phyloP scores from a whole-genome alignment of 441 rosid species.

The Eruca vesicaria region DNA sequence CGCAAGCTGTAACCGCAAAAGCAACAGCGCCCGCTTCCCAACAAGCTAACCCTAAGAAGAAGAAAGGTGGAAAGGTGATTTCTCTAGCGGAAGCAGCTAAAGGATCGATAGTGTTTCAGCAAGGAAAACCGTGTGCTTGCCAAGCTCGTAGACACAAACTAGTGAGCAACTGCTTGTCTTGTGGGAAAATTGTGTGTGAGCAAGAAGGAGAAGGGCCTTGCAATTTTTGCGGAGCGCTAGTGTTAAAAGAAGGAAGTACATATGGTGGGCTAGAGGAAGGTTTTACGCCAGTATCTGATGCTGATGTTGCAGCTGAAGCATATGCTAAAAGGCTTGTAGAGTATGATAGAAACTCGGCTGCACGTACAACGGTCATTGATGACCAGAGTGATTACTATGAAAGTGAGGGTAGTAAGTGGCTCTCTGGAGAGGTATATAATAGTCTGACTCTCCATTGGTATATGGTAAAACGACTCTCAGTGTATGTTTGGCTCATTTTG shows the following conservation, averaged over 20 bases:
- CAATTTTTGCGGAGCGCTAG: conserved; percentile 79
- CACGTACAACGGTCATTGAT: conserved; percentile 89
- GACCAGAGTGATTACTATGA: conserved; percentile 97
- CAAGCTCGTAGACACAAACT: conserved; percentile 79
- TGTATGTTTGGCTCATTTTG: background rate
- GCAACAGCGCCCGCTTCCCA: conserved; percentile 1
- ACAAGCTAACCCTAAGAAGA: conserved; percentile 59
- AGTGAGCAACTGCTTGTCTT: conserved; percentile 91
- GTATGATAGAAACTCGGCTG: conserved; percentile 85
- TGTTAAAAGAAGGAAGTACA: conserved; percentile 52
- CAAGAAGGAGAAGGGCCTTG: conserved; percentile 98
- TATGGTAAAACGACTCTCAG: background rate
- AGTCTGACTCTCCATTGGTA: background rate
- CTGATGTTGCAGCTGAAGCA: conserved; percentile 86
- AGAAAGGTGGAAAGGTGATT: conserved; percentile 77
- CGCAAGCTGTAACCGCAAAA: conserved; percentile 37
- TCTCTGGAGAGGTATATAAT: conserved; percentile 70
- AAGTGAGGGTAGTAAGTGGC: conserved; percentile 86
- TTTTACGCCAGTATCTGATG: conserved; percentile 28
- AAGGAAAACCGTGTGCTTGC: conserved; percentile 83
- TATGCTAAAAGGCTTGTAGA: conserved; percentile 91
- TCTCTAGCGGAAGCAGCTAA: conserved; percentile 92
- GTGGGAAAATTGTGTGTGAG: conserved; percentile 91
- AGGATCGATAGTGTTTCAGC: conserved; percentile 72
- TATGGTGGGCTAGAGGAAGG: too few relatives aligned